These are phyloP conservation scores for Dothiorella sarmentorum DNA, from an alignment of 2,329 filamentous ascomycete species.

Conservation along the genomic window DNA sequence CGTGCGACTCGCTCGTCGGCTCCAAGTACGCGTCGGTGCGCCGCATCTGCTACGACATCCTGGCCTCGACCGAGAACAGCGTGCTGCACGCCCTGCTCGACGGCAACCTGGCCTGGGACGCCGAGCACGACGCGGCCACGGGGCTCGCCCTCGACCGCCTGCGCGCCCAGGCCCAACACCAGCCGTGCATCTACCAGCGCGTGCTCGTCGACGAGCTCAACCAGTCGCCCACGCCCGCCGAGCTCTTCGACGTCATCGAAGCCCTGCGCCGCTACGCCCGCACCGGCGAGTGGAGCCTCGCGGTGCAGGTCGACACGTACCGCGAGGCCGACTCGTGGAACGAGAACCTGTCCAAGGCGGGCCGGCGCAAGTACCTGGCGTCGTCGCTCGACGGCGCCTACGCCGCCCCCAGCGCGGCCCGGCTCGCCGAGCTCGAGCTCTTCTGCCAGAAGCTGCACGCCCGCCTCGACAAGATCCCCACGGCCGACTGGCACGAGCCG, in stretches of 20 bases:
- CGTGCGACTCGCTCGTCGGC: constrained; percentile 14
- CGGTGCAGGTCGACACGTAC: constrained; percentile 1
- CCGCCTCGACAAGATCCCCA: constrained; percentile 16
- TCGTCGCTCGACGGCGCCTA: background rate
- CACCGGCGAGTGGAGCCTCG: constrained; percentile 17
- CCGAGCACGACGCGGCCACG: constrained; percentile 15
- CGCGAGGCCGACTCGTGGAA: background rate
- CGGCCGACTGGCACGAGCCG: constrained; percentile 10
- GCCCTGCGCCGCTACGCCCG: constrained; percentile 17
- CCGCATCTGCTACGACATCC: constrained; percentile 19
- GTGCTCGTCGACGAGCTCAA: constrained; percentile 19
- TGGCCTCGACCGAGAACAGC: constrained; percentile 19
- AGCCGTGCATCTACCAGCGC: constrained; percentile 19
- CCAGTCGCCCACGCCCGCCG: constrained; percentile 17
- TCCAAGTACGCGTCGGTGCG: constrained; percentile 12
- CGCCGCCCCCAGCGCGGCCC: background rate
- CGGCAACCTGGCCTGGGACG: constrained; percentile 20
- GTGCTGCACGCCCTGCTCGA: constrained; percentile 18
- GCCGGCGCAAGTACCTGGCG: constrained; percentile 16
- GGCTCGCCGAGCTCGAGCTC: constrained; percentile 16
- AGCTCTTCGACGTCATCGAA: constrained; percentile 19
- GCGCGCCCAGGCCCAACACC: constrained; percentile 5
- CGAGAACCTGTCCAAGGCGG: constrained; percentile 15
- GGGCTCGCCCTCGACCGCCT: constrained; percentile 10
- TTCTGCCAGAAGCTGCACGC: constrained; percentile 17